phyloP scores from a whole-genome alignment of 169 alveolate species.

The Eimeria necatrix region DNA sequence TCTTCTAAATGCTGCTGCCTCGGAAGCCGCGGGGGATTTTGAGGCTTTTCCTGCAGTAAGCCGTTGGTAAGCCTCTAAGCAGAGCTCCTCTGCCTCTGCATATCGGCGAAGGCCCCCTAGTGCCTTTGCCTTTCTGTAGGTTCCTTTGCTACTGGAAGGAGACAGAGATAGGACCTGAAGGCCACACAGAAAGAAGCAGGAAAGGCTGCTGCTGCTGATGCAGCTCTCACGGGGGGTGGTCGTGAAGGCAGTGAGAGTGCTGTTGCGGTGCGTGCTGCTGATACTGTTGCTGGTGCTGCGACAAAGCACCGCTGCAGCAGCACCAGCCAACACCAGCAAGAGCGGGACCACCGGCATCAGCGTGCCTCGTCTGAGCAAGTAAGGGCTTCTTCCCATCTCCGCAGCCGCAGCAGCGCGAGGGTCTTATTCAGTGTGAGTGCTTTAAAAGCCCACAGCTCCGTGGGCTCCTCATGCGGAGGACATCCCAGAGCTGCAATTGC shows the following conservation, averaged over 20 bases:
- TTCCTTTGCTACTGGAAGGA: not conserved
- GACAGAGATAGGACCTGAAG: not conserved
- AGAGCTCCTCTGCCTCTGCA: not conserved
- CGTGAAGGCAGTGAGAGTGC: no score
- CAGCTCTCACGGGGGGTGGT: not conserved
- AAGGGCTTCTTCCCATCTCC: conserved; percentile 28
- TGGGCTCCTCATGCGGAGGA: conserved; percentile 15
- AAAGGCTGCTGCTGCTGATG: not conserved
- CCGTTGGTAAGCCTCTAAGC: not conserved
- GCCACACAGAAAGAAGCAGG: not conserved
- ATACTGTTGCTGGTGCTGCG: not conserved
- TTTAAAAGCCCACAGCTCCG: not conserved
- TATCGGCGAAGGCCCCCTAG: not conserved
- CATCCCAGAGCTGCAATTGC: not conserved
- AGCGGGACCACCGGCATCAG: not conserved
- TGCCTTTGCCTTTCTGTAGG: conserved; percentile 14
- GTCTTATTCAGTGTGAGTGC: not conserved
- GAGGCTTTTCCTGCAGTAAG: not conserved
- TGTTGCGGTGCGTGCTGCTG: not conserved
- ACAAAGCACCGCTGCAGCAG: not conserved
- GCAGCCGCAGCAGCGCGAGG: conserved; percentile 1
- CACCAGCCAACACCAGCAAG: not conserved
- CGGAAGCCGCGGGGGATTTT: not conserved
- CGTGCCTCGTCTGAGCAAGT: conserved; percentile 9
- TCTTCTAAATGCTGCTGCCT: not conserved